phyloP scores from a whole-genome alignment of 768 basidiomycete species.

The Mycena vulgaris region DNA sequence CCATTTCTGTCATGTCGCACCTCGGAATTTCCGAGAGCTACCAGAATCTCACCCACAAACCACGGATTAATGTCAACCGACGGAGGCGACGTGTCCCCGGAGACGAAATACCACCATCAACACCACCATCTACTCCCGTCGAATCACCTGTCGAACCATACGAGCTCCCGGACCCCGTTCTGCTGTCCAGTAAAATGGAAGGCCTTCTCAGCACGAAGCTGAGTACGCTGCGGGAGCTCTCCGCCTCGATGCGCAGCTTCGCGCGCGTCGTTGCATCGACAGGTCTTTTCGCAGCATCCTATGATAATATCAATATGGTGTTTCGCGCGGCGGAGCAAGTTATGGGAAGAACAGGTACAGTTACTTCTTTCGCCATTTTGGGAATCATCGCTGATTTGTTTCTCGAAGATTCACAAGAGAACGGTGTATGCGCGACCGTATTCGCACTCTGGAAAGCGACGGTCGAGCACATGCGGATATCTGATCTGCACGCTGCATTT shows the following conservation, averaged over 20 bases:
- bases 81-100: no score
- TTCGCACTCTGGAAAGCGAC: constrained; percentile 46
- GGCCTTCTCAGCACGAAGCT: no score
- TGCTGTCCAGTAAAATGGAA: no score
- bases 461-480: constrained; percentile 43
- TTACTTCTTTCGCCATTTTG: no score
- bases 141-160: no score
- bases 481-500: constrained; percentile 40
- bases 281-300: neutral
- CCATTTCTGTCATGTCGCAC: constrained; percentile 46
- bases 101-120: neutral
- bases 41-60: constrained; percentile 36
- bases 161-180: neutral
- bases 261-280: no score
- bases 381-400: no score
- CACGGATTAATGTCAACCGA: constrained; percentile 2
- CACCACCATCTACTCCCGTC: neutral
- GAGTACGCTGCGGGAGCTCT: no score
- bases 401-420: constrained; percentile 42
- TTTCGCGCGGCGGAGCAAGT: constrained; percentile 49
- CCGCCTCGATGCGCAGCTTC: no score
- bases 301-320: constrained; percentile 58
- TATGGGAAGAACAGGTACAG: constrained; percentile 48
- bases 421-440: constrained; percentile 55
- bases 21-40: constrained; percentile 52